These are phyloP conservation scores for Colletotrichum filicis DNA, from an alignment of 2,329 filamentous ascomycete species.

Conservation along the genomic window DNA sequence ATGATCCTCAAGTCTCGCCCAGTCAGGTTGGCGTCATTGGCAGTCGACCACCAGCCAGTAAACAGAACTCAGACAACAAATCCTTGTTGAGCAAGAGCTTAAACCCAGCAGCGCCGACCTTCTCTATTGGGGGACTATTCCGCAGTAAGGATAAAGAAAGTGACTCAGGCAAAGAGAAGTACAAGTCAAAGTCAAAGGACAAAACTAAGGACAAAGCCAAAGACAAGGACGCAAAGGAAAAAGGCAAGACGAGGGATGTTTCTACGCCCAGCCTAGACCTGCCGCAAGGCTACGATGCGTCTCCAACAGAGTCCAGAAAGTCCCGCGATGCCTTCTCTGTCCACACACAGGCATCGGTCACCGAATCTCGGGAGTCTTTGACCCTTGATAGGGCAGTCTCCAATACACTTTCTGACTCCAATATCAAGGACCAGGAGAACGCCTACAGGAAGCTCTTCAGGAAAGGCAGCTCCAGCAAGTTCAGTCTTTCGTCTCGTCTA, in stretches of 20 bases:
- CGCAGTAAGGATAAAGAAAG: slow-evolving; percentile 54
- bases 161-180: slow-evolving; percentile 44
- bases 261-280: slow-evolving; percentile 52
- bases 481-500: slow-evolving; percentile 67
- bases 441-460: slow-evolving; percentile 71
- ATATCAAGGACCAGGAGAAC: slow-evolving; percentile 64
- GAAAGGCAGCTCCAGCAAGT: slow-evolving; percentile 74
- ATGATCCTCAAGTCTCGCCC: slow-evolving; percentile 62
- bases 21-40: slow-evolving; percentile 80
- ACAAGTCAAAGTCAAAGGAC: slow-evolving; percentile 49
- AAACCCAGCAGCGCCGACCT: slow-evolving; percentile 90
- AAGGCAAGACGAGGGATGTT: slow-evolving; percentile 51
- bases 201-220: slow-evolving; percentile 45
- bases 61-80: slow-evolving; percentile 44
- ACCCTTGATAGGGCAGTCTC: slow-evolving; percentile 65
- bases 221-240: slow-evolving; percentile 43
- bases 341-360: slow-evolving; percentile 64
- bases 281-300: slow-evolving; percentile 55
- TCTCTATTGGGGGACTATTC: slow-evolving; percentile 76
- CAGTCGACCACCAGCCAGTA: slow-evolving; percentile 69
- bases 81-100: slow-evolving; percentile 68
- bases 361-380: slow-evolving; percentile 70
- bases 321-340: slow-evolving; percentile 68
- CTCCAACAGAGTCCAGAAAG: slow-evolving; percentile 62
- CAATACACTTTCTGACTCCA: slow-evolving; percentile 67